phyloP scores from a whole-genome alignment of 768 basidiomycete genomes.

The Vararia minispora region DNA sequence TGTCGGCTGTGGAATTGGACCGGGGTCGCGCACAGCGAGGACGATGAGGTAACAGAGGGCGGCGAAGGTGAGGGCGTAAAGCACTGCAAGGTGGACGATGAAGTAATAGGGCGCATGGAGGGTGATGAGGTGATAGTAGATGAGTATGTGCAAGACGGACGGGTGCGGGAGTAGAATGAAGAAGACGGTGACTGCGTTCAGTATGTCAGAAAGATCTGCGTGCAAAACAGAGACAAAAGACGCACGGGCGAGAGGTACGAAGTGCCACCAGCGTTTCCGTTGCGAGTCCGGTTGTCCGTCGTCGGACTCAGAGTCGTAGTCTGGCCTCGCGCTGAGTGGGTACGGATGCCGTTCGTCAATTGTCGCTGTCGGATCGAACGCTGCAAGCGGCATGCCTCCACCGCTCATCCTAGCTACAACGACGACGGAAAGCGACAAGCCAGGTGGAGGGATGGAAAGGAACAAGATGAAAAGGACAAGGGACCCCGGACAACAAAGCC shows the following conservation, averaged over 20 bases:
- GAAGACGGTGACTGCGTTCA: constrained; percentile 30
- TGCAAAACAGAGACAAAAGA: background rate
- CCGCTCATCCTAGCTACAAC: too few species aligned
- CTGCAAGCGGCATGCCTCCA: too few species aligned
- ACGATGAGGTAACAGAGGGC: constrained; percentile 64
- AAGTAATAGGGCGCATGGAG: constrained; percentile 37
- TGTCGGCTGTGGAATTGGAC: constrained; percentile 30
- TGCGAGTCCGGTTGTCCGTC: too few species aligned
- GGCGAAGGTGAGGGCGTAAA: constrained; percentile 58
- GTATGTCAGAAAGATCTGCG: background rate
- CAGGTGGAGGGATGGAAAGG: too few species aligned
- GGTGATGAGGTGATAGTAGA: constrained; percentile 53
- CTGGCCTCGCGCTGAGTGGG: too few species aligned
- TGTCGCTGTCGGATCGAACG: too few species aligned
- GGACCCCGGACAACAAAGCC: too few species aligned
- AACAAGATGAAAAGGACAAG: too few species aligned
- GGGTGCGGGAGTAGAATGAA: constrained; percentile 67
- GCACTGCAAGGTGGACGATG: constrained; percentile 40
- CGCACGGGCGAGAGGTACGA: constrained; percentile 13
- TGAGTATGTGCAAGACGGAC: constrained; percentile 55
- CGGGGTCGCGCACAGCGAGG: constrained; percentile 66
- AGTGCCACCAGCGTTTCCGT: constrained; percentile 14
- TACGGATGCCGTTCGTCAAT: too few species aligned
- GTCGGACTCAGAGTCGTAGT: too few species aligned
- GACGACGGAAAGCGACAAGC: too few species aligned